A percentile compares a stretch with the other conserved stretches of the same genome.
Conservation (phyloP, 139 green algal species). For the Micromonas commoda region DNA sequence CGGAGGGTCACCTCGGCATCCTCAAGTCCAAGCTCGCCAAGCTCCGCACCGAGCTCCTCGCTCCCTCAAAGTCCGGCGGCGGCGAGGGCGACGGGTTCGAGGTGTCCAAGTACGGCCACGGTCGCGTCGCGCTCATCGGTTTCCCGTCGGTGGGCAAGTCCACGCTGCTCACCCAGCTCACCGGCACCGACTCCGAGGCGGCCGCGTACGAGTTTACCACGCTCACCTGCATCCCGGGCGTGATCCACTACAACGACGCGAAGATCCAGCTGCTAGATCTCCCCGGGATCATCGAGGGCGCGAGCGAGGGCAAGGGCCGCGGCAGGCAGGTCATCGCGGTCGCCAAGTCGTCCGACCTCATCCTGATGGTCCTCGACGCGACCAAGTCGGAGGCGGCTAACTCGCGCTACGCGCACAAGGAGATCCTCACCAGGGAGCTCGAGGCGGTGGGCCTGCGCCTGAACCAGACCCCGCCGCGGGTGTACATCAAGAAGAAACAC, state of each 20-base stretch:
- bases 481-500: constrained; percentile 95
- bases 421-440: constrained; percentile 93
- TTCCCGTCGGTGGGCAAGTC: constrained; percentile 87
- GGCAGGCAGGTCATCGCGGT: constrained; percentile 94
- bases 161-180: constrained; percentile 89
- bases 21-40: constrained; percentile 97
- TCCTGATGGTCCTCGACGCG: constrained; percentile 99
- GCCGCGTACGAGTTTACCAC: constrained; percentile 99
- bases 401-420: constrained; percentile 60
- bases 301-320: constrained; percentile 85
- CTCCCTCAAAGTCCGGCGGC: constrained; percentile 49
- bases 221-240: constrained; percentile 91
- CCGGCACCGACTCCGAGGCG: constrained; percentile 46
- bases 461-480: constrained; percentile 63
- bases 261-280: constrained; percentile 99
- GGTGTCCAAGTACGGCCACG: constrained; percentile 95
- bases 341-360: constrained; percentile 91
- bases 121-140: constrained; percentile 87
- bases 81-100: constrained; percentile 85
- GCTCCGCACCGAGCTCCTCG: constrained; percentile 89
- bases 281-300: constrained; percentile 98
- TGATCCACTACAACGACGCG: constrained; percentile 99
- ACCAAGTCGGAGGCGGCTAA: constrained; percentile 53
- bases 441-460: constrained; percentile 91
- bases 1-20: constrained; percentile 91